Evolutionary conservation across 2,329 filamentous ascomycete genomes (phyloP).

Genomic region (Colletotrichum godetiae): DNA sequence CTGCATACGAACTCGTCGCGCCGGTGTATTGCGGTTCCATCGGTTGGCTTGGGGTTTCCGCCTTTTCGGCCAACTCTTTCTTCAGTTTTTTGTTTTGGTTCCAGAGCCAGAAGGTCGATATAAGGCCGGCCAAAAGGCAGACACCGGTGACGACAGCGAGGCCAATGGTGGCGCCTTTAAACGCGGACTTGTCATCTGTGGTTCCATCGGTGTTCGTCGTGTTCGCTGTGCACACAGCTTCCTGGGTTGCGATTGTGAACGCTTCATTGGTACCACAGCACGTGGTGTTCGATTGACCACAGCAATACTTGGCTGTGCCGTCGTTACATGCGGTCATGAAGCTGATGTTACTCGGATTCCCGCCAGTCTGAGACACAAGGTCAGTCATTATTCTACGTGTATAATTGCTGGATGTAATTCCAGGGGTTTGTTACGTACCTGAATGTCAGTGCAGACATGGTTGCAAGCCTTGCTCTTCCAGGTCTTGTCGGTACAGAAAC

Average conservation of each 20-base stretch:
- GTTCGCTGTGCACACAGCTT: constrained; percentile 36
- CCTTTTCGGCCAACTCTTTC: constrained; percentile 26
- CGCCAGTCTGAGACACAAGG: neutral
- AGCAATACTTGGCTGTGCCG: constrained; percentile 46
- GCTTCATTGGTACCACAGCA: constrained; percentile 44
- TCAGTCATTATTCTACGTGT: neutral
- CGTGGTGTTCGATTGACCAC: constrained; percentile 41
- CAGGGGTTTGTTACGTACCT: constrained; percentile 12
- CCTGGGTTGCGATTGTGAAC: constrained; percentile 39
- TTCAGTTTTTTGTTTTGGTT: constrained; percentile 38
- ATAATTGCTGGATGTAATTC: neutral
- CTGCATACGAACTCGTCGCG: constrained; percentile 4
- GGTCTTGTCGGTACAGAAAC: constrained; percentile 45
- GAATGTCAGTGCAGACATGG: constrained; percentile 41
- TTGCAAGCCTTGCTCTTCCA: constrained; percentile 46
- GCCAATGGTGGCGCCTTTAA: constrained; percentile 41
- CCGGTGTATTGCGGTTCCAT: constrained; percentile 16
- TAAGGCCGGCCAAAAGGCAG: constrained; percentile 31
- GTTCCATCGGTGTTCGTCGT: constrained; percentile 18
- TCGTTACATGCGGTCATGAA: constrained; percentile 35
- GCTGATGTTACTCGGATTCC: constrained; percentile 8
- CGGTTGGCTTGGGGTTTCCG: neutral
- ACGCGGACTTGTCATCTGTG: constrained; percentile 13
- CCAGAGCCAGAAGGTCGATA: constrained; percentile 37
- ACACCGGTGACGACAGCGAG: constrained; percentile 40